phyloP scores from a whole-genome alignment of 2,329 filamentous ascomycete genomes.

The Phyllosticta ampelicida region DNA sequence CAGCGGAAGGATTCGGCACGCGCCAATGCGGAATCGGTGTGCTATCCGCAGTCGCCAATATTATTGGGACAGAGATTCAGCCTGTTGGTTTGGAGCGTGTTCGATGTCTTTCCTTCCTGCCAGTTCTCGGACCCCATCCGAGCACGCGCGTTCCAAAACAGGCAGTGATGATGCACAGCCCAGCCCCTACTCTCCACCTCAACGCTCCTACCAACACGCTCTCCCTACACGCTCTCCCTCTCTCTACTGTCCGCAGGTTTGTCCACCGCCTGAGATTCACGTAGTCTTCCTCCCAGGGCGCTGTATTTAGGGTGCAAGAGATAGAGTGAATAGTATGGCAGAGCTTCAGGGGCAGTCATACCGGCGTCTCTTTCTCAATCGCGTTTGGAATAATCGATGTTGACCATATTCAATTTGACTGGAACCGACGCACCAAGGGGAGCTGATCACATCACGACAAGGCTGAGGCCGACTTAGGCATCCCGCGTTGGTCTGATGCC shows the following conservation, averaged over 20 bases:
- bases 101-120: background rate
- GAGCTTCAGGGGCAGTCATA: background rate
- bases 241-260: background rate
- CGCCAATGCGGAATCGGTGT: background rate
- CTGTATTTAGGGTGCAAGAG: background rate
- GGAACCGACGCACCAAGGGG: background rate
- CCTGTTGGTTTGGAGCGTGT: background rate
- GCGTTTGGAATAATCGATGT: background rate
- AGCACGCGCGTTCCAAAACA: background rate
- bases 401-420: background rate
- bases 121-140: background rate
- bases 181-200: background rate
- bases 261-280: background rate
- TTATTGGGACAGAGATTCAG: background rate
- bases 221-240: background rate
- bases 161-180: background rate
- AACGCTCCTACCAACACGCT: background rate
- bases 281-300: background rate
- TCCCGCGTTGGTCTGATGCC: background rate
- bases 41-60: background rate
- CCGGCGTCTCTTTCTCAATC: background rate
- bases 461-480: background rate
- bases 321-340: background rate
- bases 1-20: background rate
- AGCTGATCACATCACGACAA: background rate